Evolutionary conservation across 345 rosid species (phyloP), one percentile per base, ranked within the genome.

Genomic region (Isatis tinctoria): DNA sequence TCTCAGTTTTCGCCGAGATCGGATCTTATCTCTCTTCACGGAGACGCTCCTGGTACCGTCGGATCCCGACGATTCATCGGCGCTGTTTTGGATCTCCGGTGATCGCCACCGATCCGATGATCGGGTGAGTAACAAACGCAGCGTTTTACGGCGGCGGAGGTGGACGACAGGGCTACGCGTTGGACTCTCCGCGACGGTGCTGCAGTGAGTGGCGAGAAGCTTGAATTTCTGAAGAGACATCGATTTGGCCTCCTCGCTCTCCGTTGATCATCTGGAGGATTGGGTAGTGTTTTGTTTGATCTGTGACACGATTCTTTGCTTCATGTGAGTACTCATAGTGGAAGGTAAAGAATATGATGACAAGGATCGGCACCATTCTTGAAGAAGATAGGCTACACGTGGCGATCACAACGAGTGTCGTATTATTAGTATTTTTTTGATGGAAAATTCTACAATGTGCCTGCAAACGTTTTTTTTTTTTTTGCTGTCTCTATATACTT

Each of bases 71-170:
- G 83, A 78, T 56, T 79, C 80, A 5, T 73, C 82, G 28, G 32
- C 35, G 45, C 59, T 47, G 5, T 20, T 74, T 10, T 27, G 77
- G 60, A 62, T 79, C 30, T 70, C 75, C 14, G 78, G 70, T 13
- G 63, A 69, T 1, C 86, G 81, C 33, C 83, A 87, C 17, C 81
- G 85, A 60, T 81, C 87, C 18, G 86, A 67, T 52, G 90, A 82
- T 39, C 88, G 82, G 39, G 69, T 80, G 69, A 94, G 89, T 27
- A 94, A 76, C 85, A 90, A 90, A 57, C 95, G 96, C 57, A 94
- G 90, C 20, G 98, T 94, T 78, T 81, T 88, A 22, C 97, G 88
- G 69, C 96, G 96, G 83, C 92, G 97, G 80, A 90, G 84, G 71
- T 86, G 97, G 77, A 91, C 63, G 4, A 88, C 94, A 1, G 98